phyloP scores from a whole-genome alignment of 2,329 filamentous ascomycete genomes.

The Colletotrichum lupini region DNA sequence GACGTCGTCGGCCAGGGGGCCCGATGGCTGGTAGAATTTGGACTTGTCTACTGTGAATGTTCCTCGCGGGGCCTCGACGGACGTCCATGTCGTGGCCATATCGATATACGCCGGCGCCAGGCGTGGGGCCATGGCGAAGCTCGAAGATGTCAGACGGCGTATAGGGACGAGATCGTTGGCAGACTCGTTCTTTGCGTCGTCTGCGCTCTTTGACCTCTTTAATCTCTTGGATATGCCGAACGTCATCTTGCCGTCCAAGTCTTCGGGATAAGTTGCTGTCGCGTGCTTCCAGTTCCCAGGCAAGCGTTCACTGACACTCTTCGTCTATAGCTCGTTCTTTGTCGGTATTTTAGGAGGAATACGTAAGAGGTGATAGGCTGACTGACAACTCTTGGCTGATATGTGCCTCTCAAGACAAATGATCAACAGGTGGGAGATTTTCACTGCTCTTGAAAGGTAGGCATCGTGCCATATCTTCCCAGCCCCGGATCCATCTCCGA shows the following conservation, averaged over 20 bases:
- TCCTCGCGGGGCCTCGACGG: slow-evolving; percentile 1
- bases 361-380: too few species aligned
- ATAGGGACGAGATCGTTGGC: too few species aligned
- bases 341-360: too few species aligned
- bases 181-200: background rate
- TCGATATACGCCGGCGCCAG: background rate
- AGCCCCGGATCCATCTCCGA: too few species aligned
- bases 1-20: background rate
- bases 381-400: background rate
- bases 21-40: slow-evolving; percentile 17
- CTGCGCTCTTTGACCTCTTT: background rate
- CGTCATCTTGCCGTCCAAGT: background rate
- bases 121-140: background rate
- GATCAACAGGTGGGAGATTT: background rate
- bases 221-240: background rate
- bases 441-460: too few species aligned
- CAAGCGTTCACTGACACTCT: too few species aligned
- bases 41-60: slow-evolving; percentile 13
- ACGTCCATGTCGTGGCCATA: background rate
- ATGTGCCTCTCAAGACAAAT: background rate
- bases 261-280: too few species aligned
- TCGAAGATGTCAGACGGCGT: background rate
- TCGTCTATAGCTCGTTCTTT: too few species aligned
- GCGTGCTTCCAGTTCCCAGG: too few species aligned
- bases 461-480: too few species aligned